Evolutionary conservation across 192 early-diverging fungal genomes (phyloP).

Genomic region (Lobosporangium transversale): DNA sequence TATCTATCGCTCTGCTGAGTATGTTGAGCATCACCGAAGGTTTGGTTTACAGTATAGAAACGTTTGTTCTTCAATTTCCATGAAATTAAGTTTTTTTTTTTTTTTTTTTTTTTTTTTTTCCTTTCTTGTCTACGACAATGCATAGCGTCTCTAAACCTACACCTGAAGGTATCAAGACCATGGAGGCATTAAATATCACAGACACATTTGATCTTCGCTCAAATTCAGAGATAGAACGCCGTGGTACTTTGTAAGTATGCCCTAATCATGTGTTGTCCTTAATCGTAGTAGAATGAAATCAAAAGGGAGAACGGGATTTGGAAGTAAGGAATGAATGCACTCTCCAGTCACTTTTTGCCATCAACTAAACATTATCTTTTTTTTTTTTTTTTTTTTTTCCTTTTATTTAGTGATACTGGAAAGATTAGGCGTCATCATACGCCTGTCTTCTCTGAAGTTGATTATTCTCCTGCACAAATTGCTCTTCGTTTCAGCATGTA

Average conservation of each 20-base stretch:
- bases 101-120: neutral
- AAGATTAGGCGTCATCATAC: conserved; percentile 55
- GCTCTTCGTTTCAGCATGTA: conserved; percentile 64
- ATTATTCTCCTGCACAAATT: conserved; percentile 67
- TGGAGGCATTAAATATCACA: conserved; percentile 59
- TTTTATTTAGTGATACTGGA: conserved; percentile 36
- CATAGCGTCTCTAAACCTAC: conserved; percentile 58
- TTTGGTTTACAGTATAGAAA: no score
- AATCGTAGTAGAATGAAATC: no score
- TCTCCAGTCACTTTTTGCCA: neutral
- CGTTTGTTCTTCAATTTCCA: neutral
- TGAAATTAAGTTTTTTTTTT: no score
- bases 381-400: neutral
- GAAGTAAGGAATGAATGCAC: neutral
- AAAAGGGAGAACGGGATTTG: no score
- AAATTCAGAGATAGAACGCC: conserved; percentile 57
- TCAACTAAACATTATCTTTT: neutral
- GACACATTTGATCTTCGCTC: conserved; percentile 68
- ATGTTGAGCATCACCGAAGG: no score
- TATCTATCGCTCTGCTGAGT: conserved; percentile 64
- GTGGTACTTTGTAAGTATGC: conserved; percentile 49
- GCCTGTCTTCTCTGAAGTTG: conserved; percentile 62
- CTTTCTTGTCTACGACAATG: neutral
- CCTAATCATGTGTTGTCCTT: no score
- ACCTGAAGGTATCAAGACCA: conserved; percentile 52